Evolutionary conservation across 805 yeast genomes (phyloP).

Genomic region (Yarrowia sp.): DNA sequence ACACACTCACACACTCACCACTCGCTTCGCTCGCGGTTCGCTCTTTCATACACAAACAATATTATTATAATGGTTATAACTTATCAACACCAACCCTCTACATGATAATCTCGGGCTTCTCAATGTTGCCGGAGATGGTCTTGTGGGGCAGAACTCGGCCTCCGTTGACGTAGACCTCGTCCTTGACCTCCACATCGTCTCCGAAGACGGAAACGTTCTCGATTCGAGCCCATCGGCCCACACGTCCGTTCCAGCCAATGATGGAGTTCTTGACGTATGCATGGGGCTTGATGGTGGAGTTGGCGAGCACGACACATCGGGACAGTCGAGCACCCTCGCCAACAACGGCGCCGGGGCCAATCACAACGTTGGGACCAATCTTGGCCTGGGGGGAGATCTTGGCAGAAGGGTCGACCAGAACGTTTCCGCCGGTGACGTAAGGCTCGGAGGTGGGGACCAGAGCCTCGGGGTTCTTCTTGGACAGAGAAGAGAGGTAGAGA

Average conservation of each 20-base stretch:
- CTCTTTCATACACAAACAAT: slow-evolving; percentile 8
- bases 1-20: too few species aligned
- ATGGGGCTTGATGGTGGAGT: slow-evolving; percentile 93
- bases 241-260: slow-evolving; percentile 98
- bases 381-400: slow-evolving; percentile 89
- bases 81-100: slow-evolving; percentile 50
- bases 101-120: slow-evolving; percentile 98
- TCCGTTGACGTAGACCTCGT: slow-evolving; percentile 98
- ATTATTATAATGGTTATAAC: slow-evolving; percentile 32
- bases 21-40: too few species aligned
- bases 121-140: slow-evolving; percentile 93
- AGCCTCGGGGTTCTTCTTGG: slow-evolving; percentile 76
- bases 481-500: slow-evolving; percentile 83
- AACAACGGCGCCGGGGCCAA: slow-evolving; percentile 93
- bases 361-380: slow-evolving; percentile 97
- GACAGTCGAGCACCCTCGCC: slow-evolving; percentile 99
- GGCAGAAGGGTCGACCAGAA: slow-evolving; percentile 92
- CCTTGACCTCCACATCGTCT: slow-evolving; percentile 98
- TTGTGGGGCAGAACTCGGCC: slow-evolving; percentile 99
- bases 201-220: slow-evolving; percentile 98
- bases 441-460: slow-evolving; percentile 68
- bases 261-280: slow-evolving; percentile 97
- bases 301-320: slow-evolving; percentile 89
- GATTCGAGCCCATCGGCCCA: slow-evolving; percentile 98
- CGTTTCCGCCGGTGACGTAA: slow-evolving; percentile 89